Conservation (phyloP, 2,329 filamentous ascomycete species). For the Aspergillus hiratsukae region DNA sequence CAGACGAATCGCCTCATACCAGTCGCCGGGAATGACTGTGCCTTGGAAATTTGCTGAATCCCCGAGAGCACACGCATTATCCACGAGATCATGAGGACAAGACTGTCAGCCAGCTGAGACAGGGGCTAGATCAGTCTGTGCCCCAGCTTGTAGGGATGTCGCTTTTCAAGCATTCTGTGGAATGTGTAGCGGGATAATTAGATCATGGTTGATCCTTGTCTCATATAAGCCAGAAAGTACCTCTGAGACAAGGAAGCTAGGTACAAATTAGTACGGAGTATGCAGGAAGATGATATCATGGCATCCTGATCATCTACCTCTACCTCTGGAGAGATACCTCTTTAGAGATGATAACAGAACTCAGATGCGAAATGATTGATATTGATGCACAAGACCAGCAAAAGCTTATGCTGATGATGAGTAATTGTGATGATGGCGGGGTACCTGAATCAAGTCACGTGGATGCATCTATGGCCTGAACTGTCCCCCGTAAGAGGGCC, state of each 20-base stretch:
- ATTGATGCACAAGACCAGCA: not conserved
- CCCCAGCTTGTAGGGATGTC: not conserved
- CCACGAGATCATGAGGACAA: not conserved
- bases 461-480: slow-evolving; percentile 19
- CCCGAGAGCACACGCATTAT: not conserved
- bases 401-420: not conserved
- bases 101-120: not conserved
- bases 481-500: slow-evolving; percentile 20
- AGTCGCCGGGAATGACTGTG: not conserved
- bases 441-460: slow-evolving; percentile 14
- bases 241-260: not conserved
- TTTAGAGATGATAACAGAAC: not conserved
- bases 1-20: not conserved
- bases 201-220: not conserved
- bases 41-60: not conserved
- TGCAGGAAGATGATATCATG: not conserved
- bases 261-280: not conserved
- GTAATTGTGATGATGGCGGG: slow-evolving; percentile 11
- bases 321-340: too few relatives aligned
- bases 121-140: not conserved
- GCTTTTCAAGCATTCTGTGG: not conserved
- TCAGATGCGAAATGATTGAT: not conserved
- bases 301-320: not conserved
- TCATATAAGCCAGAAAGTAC: not conserved
- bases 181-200: not conserved